Conservation (phyloP, 495 filamentous ascomycete genomes). For the Penicillium bialowiezense region DNA sequence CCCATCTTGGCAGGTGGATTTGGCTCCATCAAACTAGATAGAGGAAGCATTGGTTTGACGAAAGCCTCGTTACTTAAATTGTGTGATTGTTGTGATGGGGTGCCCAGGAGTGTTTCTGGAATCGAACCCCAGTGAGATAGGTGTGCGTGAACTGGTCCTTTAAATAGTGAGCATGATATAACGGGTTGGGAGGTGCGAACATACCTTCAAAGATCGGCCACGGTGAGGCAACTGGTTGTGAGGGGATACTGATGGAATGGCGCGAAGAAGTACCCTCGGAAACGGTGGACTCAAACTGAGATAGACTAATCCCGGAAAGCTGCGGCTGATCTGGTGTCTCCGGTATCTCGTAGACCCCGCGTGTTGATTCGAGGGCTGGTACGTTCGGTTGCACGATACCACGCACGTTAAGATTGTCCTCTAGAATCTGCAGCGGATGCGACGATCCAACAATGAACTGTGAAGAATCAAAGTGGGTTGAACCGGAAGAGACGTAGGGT, state of each 20-base stretch:
- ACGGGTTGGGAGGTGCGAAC: background rate
- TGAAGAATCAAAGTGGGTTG: background rate
- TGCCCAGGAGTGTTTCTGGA: background rate
- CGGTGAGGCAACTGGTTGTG: background rate
- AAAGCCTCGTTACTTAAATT: background rate
- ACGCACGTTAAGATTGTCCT: background rate
- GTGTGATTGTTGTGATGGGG: background rate
- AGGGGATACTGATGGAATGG: too few species aligned
- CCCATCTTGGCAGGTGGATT: slow-evolving; percentile 9
- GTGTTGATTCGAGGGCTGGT: background rate
- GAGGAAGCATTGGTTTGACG: background rate
- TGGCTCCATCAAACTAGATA: background rate
- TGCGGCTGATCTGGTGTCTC: slow-evolving; percentile 21
- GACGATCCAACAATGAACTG: background rate
- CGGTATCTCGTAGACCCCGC: slow-evolving; percentile 18
- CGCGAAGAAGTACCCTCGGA: background rate
- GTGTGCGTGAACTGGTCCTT: background rate
- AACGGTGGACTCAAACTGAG: background rate
- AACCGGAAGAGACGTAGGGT: background rate
- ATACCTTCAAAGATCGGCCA: background rate
- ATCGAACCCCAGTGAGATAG: background rate
- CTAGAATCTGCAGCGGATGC: background rate
- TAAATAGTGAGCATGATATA: background rate
- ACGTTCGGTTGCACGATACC: background rate
- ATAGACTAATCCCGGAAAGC: background rate